Evolutionary conservation across 257 asterid species (phyloP), one percentile per base, ranked within the genome.

Genomic region (Solanum neorickii): DNA sequence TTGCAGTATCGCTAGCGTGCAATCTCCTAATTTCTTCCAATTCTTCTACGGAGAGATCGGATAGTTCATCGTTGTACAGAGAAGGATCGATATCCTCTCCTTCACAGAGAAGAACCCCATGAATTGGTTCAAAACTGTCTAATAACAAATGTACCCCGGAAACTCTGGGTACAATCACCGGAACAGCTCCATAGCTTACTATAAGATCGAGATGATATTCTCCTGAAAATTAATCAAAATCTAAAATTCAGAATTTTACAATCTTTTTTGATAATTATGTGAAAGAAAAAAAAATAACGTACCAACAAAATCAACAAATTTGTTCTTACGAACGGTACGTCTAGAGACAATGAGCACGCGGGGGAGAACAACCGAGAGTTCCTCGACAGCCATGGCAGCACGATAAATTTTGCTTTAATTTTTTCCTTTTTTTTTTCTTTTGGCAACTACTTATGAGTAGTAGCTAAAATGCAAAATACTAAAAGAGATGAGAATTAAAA

Each of bases 1-100:
- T 88, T 86, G 98, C 92, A 44, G 98, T 93, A 93, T 96, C 99
- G 44, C 98, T 91, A 6, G 93, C 92, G 89, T 95, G 98, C 7
- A 93, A 29, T 15, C 91, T 72, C 31, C 93, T 89, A 29, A 95
- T 91, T 70, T 94, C 98, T 77, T 95, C 98, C 27, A 94, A 16
- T 66, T 95, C 98, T 12, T 93, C 94, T 0, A 89, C 49, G 2
- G 97, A 89, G 31, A 94, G 88, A 68, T 89, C 75, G 0, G 91
- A 75, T 23, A 14, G 35, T 44, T 88, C 92, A 3, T 18, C 87
- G 21, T 85, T 78, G 47, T 90, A 90, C 18, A 86, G 78, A 8
- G 90, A 90, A 46, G 92, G 91, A 29, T 90, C 92, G 3, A 90
- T 83, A 56, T 90, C 92, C 82, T 90, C 92, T 37, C 92, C 92